A percentile compares a stretch with the other conserved stretches of the same genome.
Conservation (phyloP, 768 basidiomycete genomes). For the Clathrus columnatus region DNA sequence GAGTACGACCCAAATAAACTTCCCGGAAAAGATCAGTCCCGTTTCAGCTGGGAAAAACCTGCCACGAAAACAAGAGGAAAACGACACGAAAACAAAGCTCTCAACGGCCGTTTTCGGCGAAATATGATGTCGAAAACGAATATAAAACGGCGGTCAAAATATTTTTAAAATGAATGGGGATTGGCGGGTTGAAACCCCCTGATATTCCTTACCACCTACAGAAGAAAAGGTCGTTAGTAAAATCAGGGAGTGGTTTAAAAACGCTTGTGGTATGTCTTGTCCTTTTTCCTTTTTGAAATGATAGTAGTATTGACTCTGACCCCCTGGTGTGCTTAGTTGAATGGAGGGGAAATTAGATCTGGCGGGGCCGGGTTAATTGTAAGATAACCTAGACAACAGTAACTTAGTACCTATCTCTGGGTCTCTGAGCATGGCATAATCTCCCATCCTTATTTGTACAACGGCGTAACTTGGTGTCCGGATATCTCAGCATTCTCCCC, state of each 20-base stretch:
- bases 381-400: slow-evolving; percentile 21
- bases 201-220: slow-evolving; percentile 50
- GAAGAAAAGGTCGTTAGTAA: slow-evolving; percentile 54
- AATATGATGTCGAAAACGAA: too few relatives aligned
- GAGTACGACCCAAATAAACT: too few relatives aligned
- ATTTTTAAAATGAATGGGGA: too few relatives aligned
- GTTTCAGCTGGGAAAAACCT: too few relatives aligned
- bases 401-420: too few relatives aligned
- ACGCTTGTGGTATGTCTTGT: slow-evolving; percentile 65
- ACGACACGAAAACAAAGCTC: too few relatives aligned
- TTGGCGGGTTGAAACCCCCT: too few relatives aligned
- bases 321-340: slow-evolving; percentile 35
- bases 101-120: too few relatives aligned
- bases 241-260: slow-evolving; percentile 43
- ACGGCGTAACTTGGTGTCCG: slow-evolving; percentile 40
- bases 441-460: slow-evolving; percentile 42
- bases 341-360: slow-evolving; percentile 48
- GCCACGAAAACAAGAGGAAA: too few relatives aligned
- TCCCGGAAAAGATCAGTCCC: too few relatives aligned
- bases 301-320: background rate
- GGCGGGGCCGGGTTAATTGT: slow-evolving; percentile 49
- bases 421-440: too few relatives aligned
- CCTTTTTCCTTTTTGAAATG: background rate
- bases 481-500: slow-evolving; percentile 35
- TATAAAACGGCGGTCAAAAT: too few relatives aligned